Evolutionary conservation across 208 protist species (phyloP).

Genomic region (Wallacemonas collosoma): DNA sequence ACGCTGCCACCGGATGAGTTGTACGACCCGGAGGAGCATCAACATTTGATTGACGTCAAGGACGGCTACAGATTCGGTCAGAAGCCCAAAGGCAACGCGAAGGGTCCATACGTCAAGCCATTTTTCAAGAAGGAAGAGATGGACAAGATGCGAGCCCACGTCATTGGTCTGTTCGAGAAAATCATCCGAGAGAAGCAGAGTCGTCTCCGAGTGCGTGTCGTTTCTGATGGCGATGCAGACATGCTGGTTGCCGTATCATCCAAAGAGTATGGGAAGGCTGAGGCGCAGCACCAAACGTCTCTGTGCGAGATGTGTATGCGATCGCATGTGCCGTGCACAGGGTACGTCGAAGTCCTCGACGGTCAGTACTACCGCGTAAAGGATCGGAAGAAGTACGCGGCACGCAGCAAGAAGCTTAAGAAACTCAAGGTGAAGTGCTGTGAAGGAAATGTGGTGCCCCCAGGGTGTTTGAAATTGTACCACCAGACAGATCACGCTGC

Average conservation of each 20-base stretch:
- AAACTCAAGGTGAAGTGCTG: background rate
- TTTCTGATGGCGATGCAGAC: background rate
- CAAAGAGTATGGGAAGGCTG: background rate
- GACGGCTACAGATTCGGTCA: background rate
- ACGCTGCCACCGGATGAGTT: background rate
- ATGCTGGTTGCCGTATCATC: background rate
- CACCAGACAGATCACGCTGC: background rate
- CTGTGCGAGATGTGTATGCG: background rate
- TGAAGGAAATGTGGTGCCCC: background rate
- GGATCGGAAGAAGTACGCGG: background rate
- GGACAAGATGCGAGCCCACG: background rate
- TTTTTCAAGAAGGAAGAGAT: background rate
- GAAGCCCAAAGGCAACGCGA: background rate
- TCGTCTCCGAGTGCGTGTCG: background rate
- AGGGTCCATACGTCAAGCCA: background rate
- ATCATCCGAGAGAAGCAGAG: background rate
- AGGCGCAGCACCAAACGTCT: background rate
- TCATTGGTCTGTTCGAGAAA: background rate
- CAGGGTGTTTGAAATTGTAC: background rate
- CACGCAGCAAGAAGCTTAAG: background rate
- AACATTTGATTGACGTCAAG: background rate
- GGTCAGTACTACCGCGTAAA: background rate
- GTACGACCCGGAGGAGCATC: background rate
- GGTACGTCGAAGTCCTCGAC: background rate
- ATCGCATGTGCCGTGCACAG: background rate